Percentiles rank a stretch among this genome's conserved stretches.
These are phyloP conservation scores for Thelephora terrestris DNA, from an alignment of 1,284 basidiomycete genomes.

Conservation along the genomic window DNA sequence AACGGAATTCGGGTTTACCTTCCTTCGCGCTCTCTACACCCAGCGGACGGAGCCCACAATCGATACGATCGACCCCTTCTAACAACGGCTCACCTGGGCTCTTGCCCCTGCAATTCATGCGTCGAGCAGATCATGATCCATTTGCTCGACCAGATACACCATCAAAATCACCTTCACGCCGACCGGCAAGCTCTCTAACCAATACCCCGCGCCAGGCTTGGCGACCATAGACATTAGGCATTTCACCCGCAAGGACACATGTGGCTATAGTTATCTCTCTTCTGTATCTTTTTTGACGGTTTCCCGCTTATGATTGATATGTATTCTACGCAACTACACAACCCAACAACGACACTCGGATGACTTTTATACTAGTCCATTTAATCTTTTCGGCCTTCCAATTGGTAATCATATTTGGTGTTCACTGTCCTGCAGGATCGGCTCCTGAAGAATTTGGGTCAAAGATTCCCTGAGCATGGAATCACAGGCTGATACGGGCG, in stretches of 20 bases:
- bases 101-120: constrained; percentile 46
- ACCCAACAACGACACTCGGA: no score
- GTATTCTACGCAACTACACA: no score
- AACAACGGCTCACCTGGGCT: constrained; percentile 34
- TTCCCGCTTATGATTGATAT: constrained; percentile 7
- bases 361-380: neutral
- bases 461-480: no score
- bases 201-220: constrained; percentile 18
- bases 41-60: constrained; percentile 33
- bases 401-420: no score
- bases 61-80: constrained; percentile 34
- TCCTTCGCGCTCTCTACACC: constrained; percentile 42
- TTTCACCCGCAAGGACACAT: neutral
- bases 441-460: no score
- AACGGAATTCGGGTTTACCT: constrained; percentile 37
- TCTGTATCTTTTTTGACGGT: constrained; percentile 7
- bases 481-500: no score
- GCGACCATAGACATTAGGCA: constrained; percentile 17
- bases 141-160: constrained; percentile 33
- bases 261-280: constrained; percentile 5
- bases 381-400: neutral
- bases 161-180: constrained; percentile 23
- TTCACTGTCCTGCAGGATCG: no score
- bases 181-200: constrained; percentile 14
- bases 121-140: constrained; percentile 36